Evolutionary conservation across 78 protist species (phyloP).

Genomic region (Emiliania huxleyi): DNA sequence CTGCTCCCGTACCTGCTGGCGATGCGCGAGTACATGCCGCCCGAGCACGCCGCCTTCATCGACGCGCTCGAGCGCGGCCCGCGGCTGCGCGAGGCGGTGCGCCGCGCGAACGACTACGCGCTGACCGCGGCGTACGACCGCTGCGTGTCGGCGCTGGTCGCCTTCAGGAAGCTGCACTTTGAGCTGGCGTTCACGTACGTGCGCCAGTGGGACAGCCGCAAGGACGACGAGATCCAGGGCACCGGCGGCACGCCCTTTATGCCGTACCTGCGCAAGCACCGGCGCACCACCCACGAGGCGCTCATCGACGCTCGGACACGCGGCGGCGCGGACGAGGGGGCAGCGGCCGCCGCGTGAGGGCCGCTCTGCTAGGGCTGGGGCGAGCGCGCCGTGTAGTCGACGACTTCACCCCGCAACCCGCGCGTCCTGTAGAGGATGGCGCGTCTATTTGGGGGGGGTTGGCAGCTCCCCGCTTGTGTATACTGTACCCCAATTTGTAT

Average conservation of each 20-base stretch:
- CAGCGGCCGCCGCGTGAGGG: no score
- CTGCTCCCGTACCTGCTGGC: neutral
- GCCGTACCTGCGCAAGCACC: slow-evolving; percentile 4
- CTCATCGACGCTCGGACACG: no score
- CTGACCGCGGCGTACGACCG: neutral
- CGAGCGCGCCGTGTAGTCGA: neutral
- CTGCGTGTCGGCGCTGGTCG: neutral
- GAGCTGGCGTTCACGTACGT: neutral
- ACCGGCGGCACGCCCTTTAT: neutral
- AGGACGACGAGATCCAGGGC: neutral
- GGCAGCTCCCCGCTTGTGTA: no score
- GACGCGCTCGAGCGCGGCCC: neutral
- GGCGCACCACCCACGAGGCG: neutral
- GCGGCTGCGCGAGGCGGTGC: neutral
- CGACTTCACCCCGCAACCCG: no score
- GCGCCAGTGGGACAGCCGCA: neutral
- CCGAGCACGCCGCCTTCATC: neutral
- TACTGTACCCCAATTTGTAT: no score
- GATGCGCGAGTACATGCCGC: neutral
- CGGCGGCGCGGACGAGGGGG: no score
- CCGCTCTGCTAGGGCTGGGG: no score
- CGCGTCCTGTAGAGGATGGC: no score
- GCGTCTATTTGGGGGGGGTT: no score
- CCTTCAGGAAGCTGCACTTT: neutral
- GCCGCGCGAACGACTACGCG: neutral